These are phyloP conservation scores for Trapa incisa DNA, from an alignment of 345 rosid genomes.

Conservation along the genomic window DNA sequence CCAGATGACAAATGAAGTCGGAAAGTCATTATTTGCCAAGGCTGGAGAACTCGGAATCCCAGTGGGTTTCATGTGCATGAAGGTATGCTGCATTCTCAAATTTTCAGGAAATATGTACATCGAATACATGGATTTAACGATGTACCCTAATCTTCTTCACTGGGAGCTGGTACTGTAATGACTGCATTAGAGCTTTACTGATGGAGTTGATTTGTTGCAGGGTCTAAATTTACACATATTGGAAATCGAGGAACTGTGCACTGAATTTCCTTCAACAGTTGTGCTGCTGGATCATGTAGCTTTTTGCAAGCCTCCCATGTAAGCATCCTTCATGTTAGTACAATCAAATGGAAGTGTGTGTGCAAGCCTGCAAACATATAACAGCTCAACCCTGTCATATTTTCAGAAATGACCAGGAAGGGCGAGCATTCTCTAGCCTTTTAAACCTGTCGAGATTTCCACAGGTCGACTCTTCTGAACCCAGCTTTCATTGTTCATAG, in stretches of 20 bases:
- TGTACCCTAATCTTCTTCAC: not conserved
- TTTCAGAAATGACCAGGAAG: conserved; percentile 65
- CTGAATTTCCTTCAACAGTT: conserved; percentile 59
- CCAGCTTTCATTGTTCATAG: not conserved
- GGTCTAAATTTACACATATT: conserved; percentile 65
- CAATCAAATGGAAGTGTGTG: not conserved
- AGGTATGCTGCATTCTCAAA: conserved; percentile 28
- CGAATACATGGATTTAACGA: too few relatives aligned
- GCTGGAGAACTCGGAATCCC: conserved; percentile 89
- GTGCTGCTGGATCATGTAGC: conserved; percentile 78
- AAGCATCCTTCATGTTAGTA: conserved; percentile 15
- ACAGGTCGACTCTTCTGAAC: conserved; percentile 34
- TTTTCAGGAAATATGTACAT: not conserved
- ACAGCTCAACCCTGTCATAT: not conserved
- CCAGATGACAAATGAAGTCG: conserved; percentile 83
- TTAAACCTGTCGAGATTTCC: conserved; percentile 67
- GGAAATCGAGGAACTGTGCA: conserved; percentile 72
- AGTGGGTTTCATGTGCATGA: conserved; percentile 93
- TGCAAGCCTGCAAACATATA: not conserved
- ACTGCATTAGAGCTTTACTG: not conserved
- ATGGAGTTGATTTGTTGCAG: conserved; percentile 24
- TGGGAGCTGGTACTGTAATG: not conserved
- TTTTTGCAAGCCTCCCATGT: conserved; percentile 84
- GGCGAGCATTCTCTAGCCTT: conserved; percentile 42
- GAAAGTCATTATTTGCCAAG: conserved; percentile 72